Evolutionary conservation across 257 asterid species (phyloP).

Genomic region (Ocimum tenuiflorum): DNA sequence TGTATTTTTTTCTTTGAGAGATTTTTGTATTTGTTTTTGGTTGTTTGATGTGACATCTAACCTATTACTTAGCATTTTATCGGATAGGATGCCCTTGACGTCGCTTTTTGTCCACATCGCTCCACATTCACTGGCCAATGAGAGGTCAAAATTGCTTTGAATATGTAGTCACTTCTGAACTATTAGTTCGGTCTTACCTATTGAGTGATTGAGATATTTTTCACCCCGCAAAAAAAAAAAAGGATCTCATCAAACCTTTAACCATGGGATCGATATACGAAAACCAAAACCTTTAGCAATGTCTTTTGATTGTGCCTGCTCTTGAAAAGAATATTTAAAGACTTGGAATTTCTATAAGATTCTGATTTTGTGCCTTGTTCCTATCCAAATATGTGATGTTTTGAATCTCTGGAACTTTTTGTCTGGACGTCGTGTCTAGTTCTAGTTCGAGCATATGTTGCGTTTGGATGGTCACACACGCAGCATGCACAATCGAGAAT

Average conservation of each 20-base stretch:
- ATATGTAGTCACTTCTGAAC: conserved; percentile 6
- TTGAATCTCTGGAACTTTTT: not conserved
- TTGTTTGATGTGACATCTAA: conserved; percentile 41
- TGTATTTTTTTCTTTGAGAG: conserved; percentile 29
- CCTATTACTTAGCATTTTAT: conserved; percentile 33
- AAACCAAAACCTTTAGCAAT: not conserved
- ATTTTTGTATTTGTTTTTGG: conserved; percentile 31
- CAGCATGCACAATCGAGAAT: not conserved
- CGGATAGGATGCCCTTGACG: conserved; percentile 27
- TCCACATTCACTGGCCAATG: conserved; percentile 35
- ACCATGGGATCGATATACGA: not conserved
- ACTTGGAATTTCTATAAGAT: not conserved
- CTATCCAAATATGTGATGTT: not conserved
- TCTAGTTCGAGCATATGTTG: not conserved
- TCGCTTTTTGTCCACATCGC: conserved; percentile 22
- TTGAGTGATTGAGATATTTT: conserved; percentile 13
- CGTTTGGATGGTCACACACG: not conserved
- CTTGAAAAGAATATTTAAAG: not conserved
- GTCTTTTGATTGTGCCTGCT: not conserved
- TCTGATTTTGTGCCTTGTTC: not conserved
- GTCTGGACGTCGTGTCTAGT: not conserved
- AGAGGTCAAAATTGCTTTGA: conserved; percentile 14
- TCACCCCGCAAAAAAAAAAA: not conserved
- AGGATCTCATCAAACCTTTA: not conserved
- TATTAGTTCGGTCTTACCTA: not conserved